Evolutionary conservation across 192 early-diverging fungal genomes (phyloP).

Genomic region (Diversispora epigaea): DNA sequence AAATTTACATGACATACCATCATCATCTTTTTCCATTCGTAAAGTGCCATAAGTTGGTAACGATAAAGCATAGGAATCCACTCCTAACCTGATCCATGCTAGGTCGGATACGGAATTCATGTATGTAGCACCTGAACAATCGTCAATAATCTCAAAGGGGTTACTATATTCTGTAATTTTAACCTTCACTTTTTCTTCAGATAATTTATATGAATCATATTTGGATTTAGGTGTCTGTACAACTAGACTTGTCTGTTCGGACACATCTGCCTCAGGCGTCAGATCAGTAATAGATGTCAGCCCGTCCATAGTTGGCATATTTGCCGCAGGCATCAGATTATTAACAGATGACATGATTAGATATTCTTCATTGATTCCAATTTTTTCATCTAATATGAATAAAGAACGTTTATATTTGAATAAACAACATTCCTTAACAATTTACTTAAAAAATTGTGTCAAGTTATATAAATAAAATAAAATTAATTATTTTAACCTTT

Average conservation of each 20-base stretch:
- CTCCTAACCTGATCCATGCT: constrained; percentile 50
- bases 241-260: too few species aligned
- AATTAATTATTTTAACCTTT: constrained; percentile 38
- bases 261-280: too few species aligned
- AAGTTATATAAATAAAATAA: too few species aligned
- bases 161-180: constrained; percentile 54
- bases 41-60: constrained; percentile 35
- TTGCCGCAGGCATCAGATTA: too few species aligned
- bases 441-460: too few species aligned
- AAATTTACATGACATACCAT: constrained; percentile 21
- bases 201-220: constrained; percentile 13
- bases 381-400: too few species aligned
- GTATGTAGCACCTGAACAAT: constrained; percentile 37
- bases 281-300: too few species aligned
- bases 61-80: constrained; percentile 39
- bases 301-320: too few species aligned
- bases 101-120: constrained; percentile 34
- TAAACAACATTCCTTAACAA: too few species aligned
- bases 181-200: constrained; percentile 31
- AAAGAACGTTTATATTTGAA: too few species aligned
- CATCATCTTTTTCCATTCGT: constrained; percentile 34
- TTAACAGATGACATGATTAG: too few species aligned
- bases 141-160: constrained; percentile 45
- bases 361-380: too few species aligned
- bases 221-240: constrained; percentile 17